Evolutionary conservation across 2,329 filamentous ascomycete species (phyloP).

Genomic region (Pyricularia sp.): DNA sequence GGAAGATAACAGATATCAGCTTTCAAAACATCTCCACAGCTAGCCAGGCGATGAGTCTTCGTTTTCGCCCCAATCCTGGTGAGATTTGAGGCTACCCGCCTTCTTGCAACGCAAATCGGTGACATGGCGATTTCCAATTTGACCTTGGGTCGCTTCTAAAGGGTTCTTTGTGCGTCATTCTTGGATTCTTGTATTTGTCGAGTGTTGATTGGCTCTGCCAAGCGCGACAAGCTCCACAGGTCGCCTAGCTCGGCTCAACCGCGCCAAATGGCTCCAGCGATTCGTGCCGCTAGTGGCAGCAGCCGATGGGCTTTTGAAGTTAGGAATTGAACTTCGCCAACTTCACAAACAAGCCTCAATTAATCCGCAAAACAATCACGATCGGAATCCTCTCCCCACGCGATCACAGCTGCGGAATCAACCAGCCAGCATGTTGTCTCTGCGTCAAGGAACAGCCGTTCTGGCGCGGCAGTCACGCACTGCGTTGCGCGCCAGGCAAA

Average conservation of each 20-base stretch:
- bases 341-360: background rate
- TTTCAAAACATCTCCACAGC: background rate
- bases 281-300: background rate
- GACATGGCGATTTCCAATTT: background rate
- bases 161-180: background rate
- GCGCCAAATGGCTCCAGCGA: background rate
- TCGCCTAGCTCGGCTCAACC: background rate
- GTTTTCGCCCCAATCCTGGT: background rate
- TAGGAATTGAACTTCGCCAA: background rate
- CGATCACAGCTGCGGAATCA: background rate
- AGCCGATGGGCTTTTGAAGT: background rate
- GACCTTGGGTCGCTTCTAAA: background rate
- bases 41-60: background rate
- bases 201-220: background rate
- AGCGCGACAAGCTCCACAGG: background rate
- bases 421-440: constrained; percentile 21
- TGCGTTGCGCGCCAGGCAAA: constrained; percentile 18
- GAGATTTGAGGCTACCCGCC: background rate
- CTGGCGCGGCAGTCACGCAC: constrained; percentile 27
- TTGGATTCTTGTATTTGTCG: background rate
- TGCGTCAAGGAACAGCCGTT: constrained; percentile 24
- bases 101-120: background rate
- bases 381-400: background rate
- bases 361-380: background rate
- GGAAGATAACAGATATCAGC: background rate